phyloP scores from a whole-genome alignment of 768 basidiomycete genomes.

The Tulasnella sp. region DNA sequence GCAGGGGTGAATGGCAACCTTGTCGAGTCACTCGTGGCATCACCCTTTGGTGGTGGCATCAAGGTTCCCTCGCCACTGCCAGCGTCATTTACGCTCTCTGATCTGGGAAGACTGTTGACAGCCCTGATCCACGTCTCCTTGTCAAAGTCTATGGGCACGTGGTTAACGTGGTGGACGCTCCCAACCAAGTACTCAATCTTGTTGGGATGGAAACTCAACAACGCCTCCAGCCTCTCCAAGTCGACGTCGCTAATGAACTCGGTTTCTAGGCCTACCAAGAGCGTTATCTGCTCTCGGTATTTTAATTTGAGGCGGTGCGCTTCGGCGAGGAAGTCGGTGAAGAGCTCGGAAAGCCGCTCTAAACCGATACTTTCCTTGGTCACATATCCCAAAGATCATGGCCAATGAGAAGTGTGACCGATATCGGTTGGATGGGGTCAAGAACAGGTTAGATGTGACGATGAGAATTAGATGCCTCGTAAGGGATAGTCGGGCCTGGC shows the following conservation, averaged over 20 bases:
- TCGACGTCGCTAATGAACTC: conserved; percentile 69
- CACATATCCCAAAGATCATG: neutral
- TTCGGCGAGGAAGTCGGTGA: conserved; percentile 59
- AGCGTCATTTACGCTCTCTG: no score
- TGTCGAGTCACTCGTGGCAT: neutral
- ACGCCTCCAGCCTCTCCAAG: conserved; percentile 40
- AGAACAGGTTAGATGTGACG: neutral
- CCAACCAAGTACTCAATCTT: conserved; percentile 83
- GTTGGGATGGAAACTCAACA: conserved; percentile 38
- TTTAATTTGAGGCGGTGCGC: conserved; percentile 58
- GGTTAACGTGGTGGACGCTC: conserved; percentile 81
- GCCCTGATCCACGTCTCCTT: conserved; percentile 50
- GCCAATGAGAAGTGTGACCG: no score
- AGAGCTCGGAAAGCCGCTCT: conserved; percentile 44
- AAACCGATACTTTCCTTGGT: no score
- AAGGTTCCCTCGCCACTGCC: neutral
- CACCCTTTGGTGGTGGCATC: neutral
- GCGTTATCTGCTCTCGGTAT: conserved; percentile 52
- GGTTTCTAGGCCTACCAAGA: conserved; percentile 87
- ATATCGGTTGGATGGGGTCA: neutral
- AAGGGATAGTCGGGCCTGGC: conserved; percentile 18
- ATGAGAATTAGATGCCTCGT: conserved; percentile 15
- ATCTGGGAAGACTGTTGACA: conserved; percentile 34
- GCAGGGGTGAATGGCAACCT: conserved; percentile 15
- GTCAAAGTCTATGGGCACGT: conserved; percentile 89